A percentile compares a stretch with the other conserved stretches of the same genome.
phyloP scores from a whole-genome alignment of 345 rosid genomes.

The Euphorbia lathyris region DNA sequence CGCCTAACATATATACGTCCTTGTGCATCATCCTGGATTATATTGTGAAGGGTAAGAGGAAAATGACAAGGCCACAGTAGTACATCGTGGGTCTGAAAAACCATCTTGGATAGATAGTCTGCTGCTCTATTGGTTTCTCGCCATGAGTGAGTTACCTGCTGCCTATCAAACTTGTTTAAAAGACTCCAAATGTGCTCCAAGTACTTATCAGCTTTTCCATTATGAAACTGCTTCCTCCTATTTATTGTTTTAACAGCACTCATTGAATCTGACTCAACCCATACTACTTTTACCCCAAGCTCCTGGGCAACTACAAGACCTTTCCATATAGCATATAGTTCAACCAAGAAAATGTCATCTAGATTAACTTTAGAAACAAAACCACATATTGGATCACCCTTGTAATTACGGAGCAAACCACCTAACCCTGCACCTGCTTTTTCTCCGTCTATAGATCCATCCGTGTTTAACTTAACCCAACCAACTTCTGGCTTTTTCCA shows the following conservation, averaged over 20 bases:
- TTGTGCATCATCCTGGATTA: constrained; percentile 34
- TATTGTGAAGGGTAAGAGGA: constrained; percentile 25
- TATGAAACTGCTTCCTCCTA: constrained; percentile 17
- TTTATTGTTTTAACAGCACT: constrained; percentile 41
- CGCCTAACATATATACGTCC: constrained; percentile 31
- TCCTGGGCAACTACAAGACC: constrained; percentile 36
- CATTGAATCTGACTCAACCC: constrained; percentile 42
- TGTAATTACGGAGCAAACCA: constrained; percentile 35
- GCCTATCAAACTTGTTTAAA: constrained; percentile 21
- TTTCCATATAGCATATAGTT: constrained; percentile 41
- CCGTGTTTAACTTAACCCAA: constrained; percentile 35
- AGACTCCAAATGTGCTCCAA: constrained; percentile 32
- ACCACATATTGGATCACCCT: constrained; percentile 32
- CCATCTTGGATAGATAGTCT: constrained; percentile 36
- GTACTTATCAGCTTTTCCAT: constrained; percentile 24
- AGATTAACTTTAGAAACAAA: constrained; percentile 35
- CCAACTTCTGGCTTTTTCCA: constrained; percentile 36
- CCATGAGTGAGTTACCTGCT: constrained; percentile 33
- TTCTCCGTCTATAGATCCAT: constrained; percentile 30
- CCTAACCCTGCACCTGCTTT: constrained; percentile 31
- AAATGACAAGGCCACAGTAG: constrained; percentile 35
- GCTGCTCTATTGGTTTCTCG: constrained; percentile 41
- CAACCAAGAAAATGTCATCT: constrained; percentile 35
- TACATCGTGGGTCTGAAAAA: constrained; percentile 18
- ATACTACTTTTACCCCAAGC: constrained; percentile 27